These are phyloP conservation scores for Scutellaria baicalensis DNA, from an alignment of 257 asterid genomes.

Conservation along the genomic window DNA sequence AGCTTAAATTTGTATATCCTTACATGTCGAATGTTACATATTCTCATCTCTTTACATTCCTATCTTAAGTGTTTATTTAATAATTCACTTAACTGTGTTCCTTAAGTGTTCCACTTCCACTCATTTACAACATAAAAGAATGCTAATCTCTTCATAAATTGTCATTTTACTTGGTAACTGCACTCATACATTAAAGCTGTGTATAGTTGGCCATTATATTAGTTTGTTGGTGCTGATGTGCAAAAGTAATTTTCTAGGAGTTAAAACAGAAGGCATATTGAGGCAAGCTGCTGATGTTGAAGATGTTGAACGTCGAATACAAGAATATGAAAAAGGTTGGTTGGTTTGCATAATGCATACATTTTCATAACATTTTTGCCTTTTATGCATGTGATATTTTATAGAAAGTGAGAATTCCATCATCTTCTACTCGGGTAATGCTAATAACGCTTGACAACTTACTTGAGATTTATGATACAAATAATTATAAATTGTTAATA, in stretches of 20 bases:
- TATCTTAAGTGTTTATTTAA: background rate
- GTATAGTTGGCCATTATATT: background rate
- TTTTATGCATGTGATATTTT: background rate
- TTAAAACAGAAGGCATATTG: constrained; percentile 84
- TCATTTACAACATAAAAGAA: background rate
- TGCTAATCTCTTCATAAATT: background rate
- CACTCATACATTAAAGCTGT: background rate
- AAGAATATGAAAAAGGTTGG: constrained; percentile 91
- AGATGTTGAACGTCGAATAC: constrained; percentile 82
- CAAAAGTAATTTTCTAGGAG: constrained; percentile 43
- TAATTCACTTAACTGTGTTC: background rate
- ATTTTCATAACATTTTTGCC: background rate
- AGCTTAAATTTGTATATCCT: background rate
- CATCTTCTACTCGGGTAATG: background rate
- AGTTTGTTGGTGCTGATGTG: constrained; percentile 21
- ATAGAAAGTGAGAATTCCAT: background rate
- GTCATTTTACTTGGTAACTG: background rate
- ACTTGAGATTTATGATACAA: background rate
- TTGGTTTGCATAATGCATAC: constrained; percentile 14
- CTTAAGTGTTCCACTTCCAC: too few relatives aligned
- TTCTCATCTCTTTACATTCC: background rate
- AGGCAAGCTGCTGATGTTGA: constrained; percentile 99
- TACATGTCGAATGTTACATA: background rate
- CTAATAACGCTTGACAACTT: background rate
- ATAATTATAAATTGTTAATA: background rate